Conservation (phyloP, 345 rosid genomes). For the Lenwebbia sp. region DNA sequence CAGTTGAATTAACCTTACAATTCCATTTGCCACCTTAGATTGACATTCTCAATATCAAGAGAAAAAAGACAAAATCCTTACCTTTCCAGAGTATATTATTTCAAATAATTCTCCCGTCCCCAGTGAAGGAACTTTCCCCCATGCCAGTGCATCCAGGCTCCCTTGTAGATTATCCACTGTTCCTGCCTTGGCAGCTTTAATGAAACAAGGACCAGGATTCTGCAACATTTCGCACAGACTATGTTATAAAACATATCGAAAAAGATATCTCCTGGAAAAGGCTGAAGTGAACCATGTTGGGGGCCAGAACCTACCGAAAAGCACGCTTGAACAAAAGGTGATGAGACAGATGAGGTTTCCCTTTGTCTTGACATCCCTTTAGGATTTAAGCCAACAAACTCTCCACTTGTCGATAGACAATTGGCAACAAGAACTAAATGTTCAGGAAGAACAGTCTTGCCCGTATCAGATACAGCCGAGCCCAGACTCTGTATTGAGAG, state of each 20-base stretch:
- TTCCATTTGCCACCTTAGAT: background rate
- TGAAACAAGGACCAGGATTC: constrained; percentile 75
- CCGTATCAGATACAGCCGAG: constrained; percentile 71
- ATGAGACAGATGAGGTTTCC: constrained; percentile 39
- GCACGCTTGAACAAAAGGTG: constrained; percentile 88
- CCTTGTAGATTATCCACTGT: constrained; percentile 62
- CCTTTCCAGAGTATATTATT: constrained; percentile 53
- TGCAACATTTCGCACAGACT: constrained; percentile 13
- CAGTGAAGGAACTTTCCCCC: constrained; percentile 67
- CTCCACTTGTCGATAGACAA: constrained; percentile 69
- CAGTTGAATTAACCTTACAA: background rate
- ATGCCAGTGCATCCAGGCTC: constrained; percentile 65
- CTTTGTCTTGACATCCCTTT: constrained; percentile 65
- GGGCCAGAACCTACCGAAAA: constrained; percentile 56
- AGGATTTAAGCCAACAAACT: constrained; percentile 72
- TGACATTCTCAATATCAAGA: background rate
- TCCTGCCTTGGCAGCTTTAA: constrained; percentile 82
- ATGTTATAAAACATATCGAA: background rate
- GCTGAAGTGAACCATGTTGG: background rate
- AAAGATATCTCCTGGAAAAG: background rate
- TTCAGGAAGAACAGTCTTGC: constrained; percentile 57
- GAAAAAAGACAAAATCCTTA: constrained; percentile 1
- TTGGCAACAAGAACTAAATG: constrained; percentile 65
- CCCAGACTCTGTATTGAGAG: constrained; percentile 46
- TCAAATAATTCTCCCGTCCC: constrained; percentile 84